Percentiles rank a stretch among this genome's conserved stretches.
These are phyloP conservation scores for Sonneratia caseolaris DNA, from an alignment of 345 rosid genomes.

Conservation along the genomic window DNA sequence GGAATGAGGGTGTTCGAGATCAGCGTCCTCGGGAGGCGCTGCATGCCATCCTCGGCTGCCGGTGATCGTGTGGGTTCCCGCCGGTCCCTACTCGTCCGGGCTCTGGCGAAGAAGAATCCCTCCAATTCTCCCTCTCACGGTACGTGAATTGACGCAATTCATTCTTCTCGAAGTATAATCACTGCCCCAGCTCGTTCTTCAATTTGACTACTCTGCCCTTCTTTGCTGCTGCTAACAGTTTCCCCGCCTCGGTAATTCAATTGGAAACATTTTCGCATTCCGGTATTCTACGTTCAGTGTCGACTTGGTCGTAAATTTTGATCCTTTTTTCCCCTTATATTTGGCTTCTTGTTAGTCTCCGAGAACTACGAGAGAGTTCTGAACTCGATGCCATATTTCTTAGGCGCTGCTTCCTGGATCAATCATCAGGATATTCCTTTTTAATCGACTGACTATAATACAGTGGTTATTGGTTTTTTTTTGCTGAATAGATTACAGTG, in stretches of 20 bases:
- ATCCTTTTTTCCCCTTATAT: not conserved
- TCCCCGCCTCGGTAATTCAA: not conserved
- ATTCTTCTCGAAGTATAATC: not conserved
- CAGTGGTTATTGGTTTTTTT: not conserved
- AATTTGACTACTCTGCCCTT: not conserved
- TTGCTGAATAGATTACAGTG: too few species aligned
- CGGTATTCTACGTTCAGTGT: not conserved
- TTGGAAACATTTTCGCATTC: not conserved
- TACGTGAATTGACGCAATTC: conserved; percentile 1
- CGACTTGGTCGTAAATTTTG: not conserved
- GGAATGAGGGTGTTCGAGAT: conserved; percentile 10
- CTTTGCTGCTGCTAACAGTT: not conserved
- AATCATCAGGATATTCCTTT: not conserved
- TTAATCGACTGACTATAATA: not conserved
- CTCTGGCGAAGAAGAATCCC: conserved; percentile 15
- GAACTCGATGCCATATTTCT: not conserved
- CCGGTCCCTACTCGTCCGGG: conserved; percentile 10
- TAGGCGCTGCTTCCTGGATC: not conserved
- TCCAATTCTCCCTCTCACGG: conserved; percentile 14
- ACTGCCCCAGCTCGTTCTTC: not conserved
- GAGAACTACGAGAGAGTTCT: not conserved
- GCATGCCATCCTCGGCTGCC: not conserved
- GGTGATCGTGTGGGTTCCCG: not conserved
- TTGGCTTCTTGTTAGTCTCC: not conserved
- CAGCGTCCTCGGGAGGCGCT: conserved; percentile 8